Conservation (phyloP, 345 rosid genomes). For the Gynandropsis gynandra region DNA sequence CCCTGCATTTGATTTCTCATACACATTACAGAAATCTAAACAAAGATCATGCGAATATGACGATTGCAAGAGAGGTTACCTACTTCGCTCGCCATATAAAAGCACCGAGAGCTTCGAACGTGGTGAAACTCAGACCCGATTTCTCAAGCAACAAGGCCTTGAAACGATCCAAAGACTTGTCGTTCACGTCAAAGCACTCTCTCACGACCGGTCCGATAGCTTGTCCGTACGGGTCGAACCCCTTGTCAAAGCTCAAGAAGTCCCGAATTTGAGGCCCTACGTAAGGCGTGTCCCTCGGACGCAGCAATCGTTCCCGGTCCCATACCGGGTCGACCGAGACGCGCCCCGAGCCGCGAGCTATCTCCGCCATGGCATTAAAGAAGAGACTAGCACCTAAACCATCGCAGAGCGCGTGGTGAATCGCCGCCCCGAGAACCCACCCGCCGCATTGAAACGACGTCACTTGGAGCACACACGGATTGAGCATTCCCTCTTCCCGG, state of each 20-base stretch:
- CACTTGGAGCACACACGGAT: slow-evolving; percentile 66
- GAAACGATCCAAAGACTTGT: slow-evolving; percentile 55
- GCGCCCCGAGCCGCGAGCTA: slow-evolving; percentile 55
- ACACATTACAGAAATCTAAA: slow-evolving; percentile 1
- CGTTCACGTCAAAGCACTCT: slow-evolving; percentile 51
- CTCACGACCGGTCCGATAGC: slow-evolving; percentile 33
- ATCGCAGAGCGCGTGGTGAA: slow-evolving; percentile 65
- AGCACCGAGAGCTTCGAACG: slow-evolving; percentile 85
- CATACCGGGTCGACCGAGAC: slow-evolving; percentile 52
- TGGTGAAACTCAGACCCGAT: slow-evolving; percentile 57
- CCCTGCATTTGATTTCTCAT: slow-evolving; percentile 28
- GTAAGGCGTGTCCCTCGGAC: slow-evolving; percentile 61
- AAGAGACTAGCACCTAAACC: slow-evolving; percentile 84
- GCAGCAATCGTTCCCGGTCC: slow-evolving; percentile 46
- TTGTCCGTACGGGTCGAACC: slow-evolving; percentile 38
- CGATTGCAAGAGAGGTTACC: slow-evolving; percentile 17
- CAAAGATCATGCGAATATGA: neutral
- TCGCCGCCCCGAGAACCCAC: slow-evolving; percentile 54
- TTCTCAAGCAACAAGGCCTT: slow-evolving; percentile 43
- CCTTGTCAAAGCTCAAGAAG: slow-evolving; percentile 39
- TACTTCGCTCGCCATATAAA: slow-evolving; percentile 91
- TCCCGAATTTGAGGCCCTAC: slow-evolving; percentile 48
- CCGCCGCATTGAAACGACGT: slow-evolving; percentile 78
- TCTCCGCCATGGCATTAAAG: slow-evolving; percentile 52
- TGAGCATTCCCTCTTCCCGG: slow-evolving; percentile 36